Evolutionary conservation across 208 protist genomes (phyloP), one percentile per base, ranked within the genome.

Genomic region (Zelonia costaricensis): DNA sequence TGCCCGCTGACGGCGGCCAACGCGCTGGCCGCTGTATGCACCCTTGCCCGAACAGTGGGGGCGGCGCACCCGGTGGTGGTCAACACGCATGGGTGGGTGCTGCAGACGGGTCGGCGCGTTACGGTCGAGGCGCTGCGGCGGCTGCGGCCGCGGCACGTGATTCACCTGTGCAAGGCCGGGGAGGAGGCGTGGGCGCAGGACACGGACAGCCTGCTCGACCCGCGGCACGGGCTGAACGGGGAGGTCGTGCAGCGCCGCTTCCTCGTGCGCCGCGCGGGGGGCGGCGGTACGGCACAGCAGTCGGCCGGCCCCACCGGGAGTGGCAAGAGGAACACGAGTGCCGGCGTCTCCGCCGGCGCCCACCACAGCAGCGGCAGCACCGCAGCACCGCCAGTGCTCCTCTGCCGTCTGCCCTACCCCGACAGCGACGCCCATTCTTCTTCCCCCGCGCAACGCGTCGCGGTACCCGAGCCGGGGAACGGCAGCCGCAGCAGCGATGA

Each of bases 61-160:
- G 23, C 40, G 20, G 69, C 45, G 8, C 71, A 84, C 48, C 84
- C 86, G 10, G 77, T 97, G 4, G 84, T 97, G 13, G 74, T 95
- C 33, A 95, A 95, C 75, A 97, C 89, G 40, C 92, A 97, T 58
- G 92, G 92, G 15, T 97, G 92, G 90, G 84, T 94, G 35, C 71
- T 93, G 40, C 77, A 84, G 48, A 92, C 86, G 10, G 92, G 92
- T 0, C 82, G 88, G 0, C 76, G 92, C 12, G 74, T 80, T 6
- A 87, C 88, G 23, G 74, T 90, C 12, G 87, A 95, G 76, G 73
- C 76, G 36, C 52, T 97, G 40, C 89, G 78, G 4, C 83, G 86
- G 7, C 57, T 93, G 39, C 76, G 46, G 38, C 92, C 92, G 16
- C 76, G 69, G 16, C 74, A 84, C 52, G 82, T 93, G 27, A 65